These are phyloP conservation scores for Solanum bulbocastanum DNA, from an alignment of 257 asterid genomes.

Conservation along the genomic window DNA sequence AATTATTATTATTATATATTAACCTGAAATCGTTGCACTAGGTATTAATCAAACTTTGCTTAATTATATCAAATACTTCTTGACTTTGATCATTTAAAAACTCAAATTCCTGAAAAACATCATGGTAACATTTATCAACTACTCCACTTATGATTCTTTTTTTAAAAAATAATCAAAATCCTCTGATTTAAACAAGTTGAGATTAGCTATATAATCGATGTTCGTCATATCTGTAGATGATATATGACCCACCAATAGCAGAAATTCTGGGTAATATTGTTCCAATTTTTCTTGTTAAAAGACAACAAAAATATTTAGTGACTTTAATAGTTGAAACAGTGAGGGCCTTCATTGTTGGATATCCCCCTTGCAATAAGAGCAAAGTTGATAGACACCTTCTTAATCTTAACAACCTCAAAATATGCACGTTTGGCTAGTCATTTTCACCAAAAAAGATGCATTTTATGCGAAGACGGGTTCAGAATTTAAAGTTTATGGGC, in stretches of 20 bases:
- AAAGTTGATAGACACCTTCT: conserved; percentile 8
- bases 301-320: neutral
- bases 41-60: neutral
- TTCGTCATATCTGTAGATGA: neutral
- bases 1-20: neutral
- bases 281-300: neutral
- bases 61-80: neutral
- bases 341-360: conserved; percentile 22
- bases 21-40: neutral
- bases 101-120: neutral
- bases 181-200: neutral
- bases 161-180: no score
- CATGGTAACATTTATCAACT: neutral
- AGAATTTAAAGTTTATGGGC: neutral
- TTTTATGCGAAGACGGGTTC: accelerated
- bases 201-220: neutral
- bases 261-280: neutral
- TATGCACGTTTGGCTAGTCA: neutral
- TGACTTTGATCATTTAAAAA: neutral
- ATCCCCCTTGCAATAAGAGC: neutral
- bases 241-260: neutral
- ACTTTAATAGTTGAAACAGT: conserved; percentile 1
- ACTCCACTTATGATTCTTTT: no score
- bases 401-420: neutral
- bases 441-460: neutral